Percentiles rank a stretch among this genome's conserved stretches.
Evolutionary conservation across 306 rosid species (phyloP).

Genomic region (Morella rubra): DNA sequence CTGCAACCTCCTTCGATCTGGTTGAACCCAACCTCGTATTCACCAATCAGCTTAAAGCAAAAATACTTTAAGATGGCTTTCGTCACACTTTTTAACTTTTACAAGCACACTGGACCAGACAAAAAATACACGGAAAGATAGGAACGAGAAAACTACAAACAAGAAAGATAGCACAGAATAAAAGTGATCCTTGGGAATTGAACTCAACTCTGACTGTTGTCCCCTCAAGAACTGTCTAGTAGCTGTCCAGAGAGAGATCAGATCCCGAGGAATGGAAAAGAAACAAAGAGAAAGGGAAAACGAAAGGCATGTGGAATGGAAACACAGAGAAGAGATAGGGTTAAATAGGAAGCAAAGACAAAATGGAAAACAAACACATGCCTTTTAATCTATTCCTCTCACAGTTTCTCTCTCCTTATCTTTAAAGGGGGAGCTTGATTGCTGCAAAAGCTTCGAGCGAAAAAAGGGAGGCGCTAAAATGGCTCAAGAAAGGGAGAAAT

Average conservation of each 20-base stretch:
- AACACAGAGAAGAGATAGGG: conserved; percentile 45
- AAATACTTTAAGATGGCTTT: conserved; percentile 11
- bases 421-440: conserved; percentile 73
- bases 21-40: conserved; percentile 39
- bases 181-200: conserved; percentile 62
- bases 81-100: conserved; percentile 23
- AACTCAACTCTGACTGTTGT: conserved; percentile 21
- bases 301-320: conserved; percentile 42
- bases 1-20: conserved; percentile 41
- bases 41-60: conserved; percentile 21
- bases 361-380: conserved; percentile 39
- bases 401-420: conserved; percentile 55
- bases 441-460: conserved; percentile 65
- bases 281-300: conserved; percentile 15
- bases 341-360: conserved; percentile 51
- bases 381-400: conserved; percentile 53
- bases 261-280: conserved; percentile 59
- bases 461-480: conserved; percentile 69
- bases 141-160: conserved; percentile 21
- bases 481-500: conserved; percentile 32
- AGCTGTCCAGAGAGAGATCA: conserved; percentile 28
- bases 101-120: conserved; percentile 31
- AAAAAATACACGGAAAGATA: conserved; percentile 19
- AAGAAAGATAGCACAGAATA: conserved; percentile 19
- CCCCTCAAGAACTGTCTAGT: conserved; percentile 15